Evolutionary conservation across 2,329 filamentous ascomycete genomes (phyloP), one percentile per base, ranked within the genome.

Genomic region (Uncinocarpus reesii): DNA sequence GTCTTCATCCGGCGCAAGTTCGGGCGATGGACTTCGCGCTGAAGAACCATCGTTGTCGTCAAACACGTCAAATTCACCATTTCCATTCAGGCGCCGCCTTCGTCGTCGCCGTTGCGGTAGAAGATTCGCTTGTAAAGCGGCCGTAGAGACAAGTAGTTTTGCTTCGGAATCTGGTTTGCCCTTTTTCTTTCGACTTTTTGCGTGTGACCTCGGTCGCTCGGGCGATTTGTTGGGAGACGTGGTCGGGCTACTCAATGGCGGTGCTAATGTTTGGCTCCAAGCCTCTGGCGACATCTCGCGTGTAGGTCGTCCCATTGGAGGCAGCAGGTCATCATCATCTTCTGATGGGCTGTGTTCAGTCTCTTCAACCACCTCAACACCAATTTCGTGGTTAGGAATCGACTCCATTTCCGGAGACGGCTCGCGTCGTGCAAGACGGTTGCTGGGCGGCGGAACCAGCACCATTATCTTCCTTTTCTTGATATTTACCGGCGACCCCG

Each of bases 261-360:
- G 62, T 23, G 60, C 63, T 56, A 67, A 57, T 6, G 64, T 67
- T 46, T 65, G 62, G 42, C 61, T 67, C 34, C 62, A 51, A 32
- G 56, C 48, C 42, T 60, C 59, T 4, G 55, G 50, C 21, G 56
- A 56, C 21, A 49, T 42, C 15, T 48, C 32, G 44, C 47, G 18
- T 40, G 52, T 11, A 44, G 53, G 38, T 51, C 50, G 24, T 49
- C 47, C 41, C 24, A 48, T 45, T 10, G 38, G 48, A 31, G 31
- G 32, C 20, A 52, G 47, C 23, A 48, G 40, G 24, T 51, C 47
- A 8, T 46, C 50, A 29, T 46, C 32, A 7, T 53, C 49, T 23
- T 49, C 49, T 7, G 35, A 47, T n/a, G 16, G 2, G 13, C 24
- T 34, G 11, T 47, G 16, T 3, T 56, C 45, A 4, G 28, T 32